A percentile compares a stretch with the other conserved stretches of the same genome.
These are phyloP conservation scores for Phytophthora ohioensis DNA, from an alignment of 352 stramenopile genomes.

Conservation along the genomic window DNA sequence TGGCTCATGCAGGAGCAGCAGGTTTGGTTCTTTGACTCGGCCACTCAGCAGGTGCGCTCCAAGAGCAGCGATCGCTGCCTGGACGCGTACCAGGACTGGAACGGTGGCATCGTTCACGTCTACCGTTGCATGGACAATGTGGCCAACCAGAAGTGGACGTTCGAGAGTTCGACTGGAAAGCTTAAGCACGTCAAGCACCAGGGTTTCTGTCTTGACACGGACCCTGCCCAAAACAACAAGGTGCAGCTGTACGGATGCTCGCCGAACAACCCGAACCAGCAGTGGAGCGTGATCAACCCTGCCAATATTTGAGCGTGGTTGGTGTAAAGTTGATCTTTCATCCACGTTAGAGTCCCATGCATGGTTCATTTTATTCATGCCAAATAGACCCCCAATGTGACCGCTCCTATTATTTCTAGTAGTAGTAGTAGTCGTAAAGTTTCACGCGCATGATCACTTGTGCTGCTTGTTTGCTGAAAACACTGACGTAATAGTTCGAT, in stretches of 20 bases:
- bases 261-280: conserved; percentile 62
- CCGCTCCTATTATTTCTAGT: too few relatives aligned
- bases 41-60: conserved; percentile 62
- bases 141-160: conserved; percentile 75
- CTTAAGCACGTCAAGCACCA: conserved; percentile 54
- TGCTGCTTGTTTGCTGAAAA: too few relatives aligned
- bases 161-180: conserved; percentile 54
- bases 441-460: too few relatives aligned
- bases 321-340: too few relatives aligned
- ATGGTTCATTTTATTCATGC: too few relatives aligned
- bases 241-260: conserved; percentile 71
- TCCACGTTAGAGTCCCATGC: too few relatives aligned
- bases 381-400: too few relatives aligned
- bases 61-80: conserved; percentile 77
- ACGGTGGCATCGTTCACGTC: conserved; percentile 64
- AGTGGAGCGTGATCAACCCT: conserved; percentile 44
- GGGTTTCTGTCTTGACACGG: conserved; percentile 67
- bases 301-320: conserved; percentile 1
- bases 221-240: conserved; percentile 53
- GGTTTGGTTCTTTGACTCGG: conserved; percentile 70
- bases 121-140: conserved; percentile 63
- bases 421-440: too few relatives aligned
- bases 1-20: conserved; percentile 66
- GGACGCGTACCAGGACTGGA: conserved; percentile 58
- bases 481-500: too few relatives aligned